Conservation (phyloP, 2,329 filamentous ascomycete species). For the Calonectria honghensis region DNA sequence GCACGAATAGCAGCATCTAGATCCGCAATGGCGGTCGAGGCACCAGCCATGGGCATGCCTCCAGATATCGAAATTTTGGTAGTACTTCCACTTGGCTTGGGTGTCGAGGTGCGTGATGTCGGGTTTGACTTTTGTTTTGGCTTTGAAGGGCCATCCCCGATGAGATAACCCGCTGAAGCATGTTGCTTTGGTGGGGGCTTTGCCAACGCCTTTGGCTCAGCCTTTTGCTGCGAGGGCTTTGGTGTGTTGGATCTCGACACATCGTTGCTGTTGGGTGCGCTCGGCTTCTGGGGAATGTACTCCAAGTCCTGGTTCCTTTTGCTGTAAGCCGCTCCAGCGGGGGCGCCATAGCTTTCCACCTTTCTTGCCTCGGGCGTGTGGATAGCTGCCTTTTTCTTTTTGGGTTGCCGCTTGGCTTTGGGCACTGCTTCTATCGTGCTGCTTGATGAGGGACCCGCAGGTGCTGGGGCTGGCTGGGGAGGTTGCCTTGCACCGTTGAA, state of each 20-base stretch:
- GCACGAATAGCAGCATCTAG: conserved; percentile 88
- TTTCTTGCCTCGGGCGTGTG: conserved; percentile 79
- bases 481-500: conserved; percentile 82
- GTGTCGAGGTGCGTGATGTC: conserved; percentile 71
- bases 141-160: conserved; percentile 82
- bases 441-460: conserved; percentile 46
- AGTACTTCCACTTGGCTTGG: conserved; percentile 70
- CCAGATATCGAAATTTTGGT: conserved; percentile 85
- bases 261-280: conserved; percentile 62
- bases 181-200: conserved; percentile 72
- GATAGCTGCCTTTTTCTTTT: conserved; percentile 77
- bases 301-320: conserved; percentile 83
- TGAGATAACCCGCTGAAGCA: conserved; percentile 83
- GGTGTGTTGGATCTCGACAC: conserved; percentile 62
- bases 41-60: conserved; percentile 87
- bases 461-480: conserved; percentile 56
- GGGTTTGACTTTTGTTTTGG: conserved; percentile 74
- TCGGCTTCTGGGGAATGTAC: conserved; percentile 77
- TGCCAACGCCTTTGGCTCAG: conserved; percentile 54
- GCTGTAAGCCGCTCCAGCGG: conserved; percentile 81
- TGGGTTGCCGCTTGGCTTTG: conserved; percentile 67
- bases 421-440: conserved; percentile 66
- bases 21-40: conserved; percentile 82
- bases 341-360: conserved; percentile 76
- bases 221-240: conserved; percentile 58